These are phyloP conservation scores for Barnettozyma populi DNA, from an alignment of 805 yeast genomes.

Conservation along the genomic window DNA sequence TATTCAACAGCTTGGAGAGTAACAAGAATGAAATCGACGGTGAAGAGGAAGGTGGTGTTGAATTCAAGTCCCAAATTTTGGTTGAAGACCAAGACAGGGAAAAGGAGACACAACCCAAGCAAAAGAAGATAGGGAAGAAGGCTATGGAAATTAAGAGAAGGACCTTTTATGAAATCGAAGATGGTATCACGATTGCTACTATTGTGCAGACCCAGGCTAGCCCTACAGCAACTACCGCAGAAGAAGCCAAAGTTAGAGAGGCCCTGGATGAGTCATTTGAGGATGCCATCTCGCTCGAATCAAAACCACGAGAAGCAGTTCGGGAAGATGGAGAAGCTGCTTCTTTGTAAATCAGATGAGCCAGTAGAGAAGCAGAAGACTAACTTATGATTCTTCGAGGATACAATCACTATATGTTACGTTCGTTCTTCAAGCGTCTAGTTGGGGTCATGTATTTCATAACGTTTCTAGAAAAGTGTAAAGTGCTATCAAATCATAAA, in stretches of 20 bases:
- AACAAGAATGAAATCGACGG: conserved; percentile 21
- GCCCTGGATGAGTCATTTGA: conserved; percentile 27
- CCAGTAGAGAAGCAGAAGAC: too few species aligned
- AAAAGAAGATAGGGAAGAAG: conserved; percentile 11
- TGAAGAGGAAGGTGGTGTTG: conserved; percentile 27
- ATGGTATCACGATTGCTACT: conserved; percentile 23
- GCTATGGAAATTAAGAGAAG: conserved; percentile 18
- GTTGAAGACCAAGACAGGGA: conserved; percentile 22
- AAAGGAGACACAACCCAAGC: conserved; percentile 11
- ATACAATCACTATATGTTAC: too few species aligned
- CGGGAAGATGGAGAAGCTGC: too few species aligned
- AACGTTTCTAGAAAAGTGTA: not conserved
- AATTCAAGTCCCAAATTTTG: conserved; percentile 20
- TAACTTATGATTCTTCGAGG: too few species aligned
- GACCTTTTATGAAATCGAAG: conserved; percentile 25
- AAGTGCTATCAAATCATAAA: not conserved
- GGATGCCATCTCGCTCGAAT: too few species aligned
- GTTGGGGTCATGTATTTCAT: not conserved
- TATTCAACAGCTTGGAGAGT: conserved; percentile 21
- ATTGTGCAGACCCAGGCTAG: conserved; percentile 23
- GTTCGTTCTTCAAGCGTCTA: not conserved
- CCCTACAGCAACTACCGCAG: conserved; percentile 30
- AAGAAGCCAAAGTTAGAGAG: conserved; percentile 28
- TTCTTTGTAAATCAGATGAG: too few species aligned
- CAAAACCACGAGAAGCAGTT: too few species aligned